Base-by-base conservation (phyloP, 768 basidiomycete species). In the Solioccasus polychromus region DNA sequence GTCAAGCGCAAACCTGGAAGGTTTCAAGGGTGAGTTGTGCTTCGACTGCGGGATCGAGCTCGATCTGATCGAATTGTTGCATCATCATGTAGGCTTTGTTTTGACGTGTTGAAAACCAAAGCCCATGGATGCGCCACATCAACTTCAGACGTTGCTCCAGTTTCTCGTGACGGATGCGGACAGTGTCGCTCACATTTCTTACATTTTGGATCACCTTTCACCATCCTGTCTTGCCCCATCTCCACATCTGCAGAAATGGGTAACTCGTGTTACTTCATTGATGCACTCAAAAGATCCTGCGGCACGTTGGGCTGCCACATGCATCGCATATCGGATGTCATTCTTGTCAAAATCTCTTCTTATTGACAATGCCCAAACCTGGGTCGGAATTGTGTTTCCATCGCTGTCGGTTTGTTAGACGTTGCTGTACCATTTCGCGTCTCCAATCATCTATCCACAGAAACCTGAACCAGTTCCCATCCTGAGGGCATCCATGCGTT, bases 241-340 rank as follows among this genome's bases (percentile, higher is more conserved):
- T 3, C 54, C 81, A 3, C 83, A 90, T 59, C 69, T 81, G 9
- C 68, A 79, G 44, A 89, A 88, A 74, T 92, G 88, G 88, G 71
- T 74, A 11, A 71, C 77, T n/a, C 76, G 89, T 45, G 70, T 91
- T 50, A 80, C 79, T 53, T 80, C 88, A 3, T 69, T 92, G 42
- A 70, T 92, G 39, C 83, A 85, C 58, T 83, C 90, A 15, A 89
- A 86, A 68, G 80, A 88, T 54, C 59, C 81, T n/a, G 83, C 78
- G 32, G 80, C 79, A 42, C 78, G 85, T 46, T 92, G 90, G 90
- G 82, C 85, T 18, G 90, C 87, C 8, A 70, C 91, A 26, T 86
- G 80, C 54, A 64, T 92, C 37, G 89, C 90, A 1, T 70, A 82
- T 53, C 80, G 79, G 52, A 83, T 83, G 9, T 76, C 83, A 1